These are phyloP conservation scores for Waltergamsia citrina DNA, from an alignment of 2,329 filamentous ascomycete species.

Conservation along the genomic window DNA sequence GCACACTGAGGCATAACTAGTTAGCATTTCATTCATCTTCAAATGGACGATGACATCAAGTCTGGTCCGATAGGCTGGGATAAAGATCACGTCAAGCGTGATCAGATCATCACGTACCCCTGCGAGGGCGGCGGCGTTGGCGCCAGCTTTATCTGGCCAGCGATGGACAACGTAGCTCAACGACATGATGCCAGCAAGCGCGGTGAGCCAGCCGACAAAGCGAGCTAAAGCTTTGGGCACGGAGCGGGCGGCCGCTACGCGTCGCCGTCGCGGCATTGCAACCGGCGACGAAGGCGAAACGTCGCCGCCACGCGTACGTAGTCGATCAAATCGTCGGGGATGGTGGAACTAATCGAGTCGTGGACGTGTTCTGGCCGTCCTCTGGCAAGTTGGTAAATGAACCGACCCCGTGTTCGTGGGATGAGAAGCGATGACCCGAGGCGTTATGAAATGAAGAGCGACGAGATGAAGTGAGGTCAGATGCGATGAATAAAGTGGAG, in stretches of 20 bases:
- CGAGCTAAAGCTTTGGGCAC: conserved; percentile 14
- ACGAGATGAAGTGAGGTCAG: too few relatives aligned
- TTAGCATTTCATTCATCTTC: neutral
- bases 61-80: neutral
- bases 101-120: conserved; percentile 16
- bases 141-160: conserved; percentile 18
- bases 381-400: too few relatives aligned
- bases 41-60: neutral
- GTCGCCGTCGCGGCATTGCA: neutral
- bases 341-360: too few relatives aligned
- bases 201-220: conserved; percentile 19
- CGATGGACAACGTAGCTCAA: conserved; percentile 19
- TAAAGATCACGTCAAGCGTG: neutral
- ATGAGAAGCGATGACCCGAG: too few relatives aligned
- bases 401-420: too few relatives aligned
- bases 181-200: conserved; percentile 18
- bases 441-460: too few relatives aligned
- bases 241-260: conserved; percentile 2
- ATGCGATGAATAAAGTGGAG: too few relatives aligned
- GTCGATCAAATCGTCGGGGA: too few relatives aligned
- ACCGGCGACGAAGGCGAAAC: neutral
- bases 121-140: conserved; percentile 18
- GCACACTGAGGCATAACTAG: conserved; percentile 10
- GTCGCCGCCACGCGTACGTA: too few relatives aligned
- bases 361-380: too few relatives aligned